Evolutionary conservation across 2,329 filamentous ascomycete species (phyloP).

Genomic region (Passalora sequoiae): DNA sequence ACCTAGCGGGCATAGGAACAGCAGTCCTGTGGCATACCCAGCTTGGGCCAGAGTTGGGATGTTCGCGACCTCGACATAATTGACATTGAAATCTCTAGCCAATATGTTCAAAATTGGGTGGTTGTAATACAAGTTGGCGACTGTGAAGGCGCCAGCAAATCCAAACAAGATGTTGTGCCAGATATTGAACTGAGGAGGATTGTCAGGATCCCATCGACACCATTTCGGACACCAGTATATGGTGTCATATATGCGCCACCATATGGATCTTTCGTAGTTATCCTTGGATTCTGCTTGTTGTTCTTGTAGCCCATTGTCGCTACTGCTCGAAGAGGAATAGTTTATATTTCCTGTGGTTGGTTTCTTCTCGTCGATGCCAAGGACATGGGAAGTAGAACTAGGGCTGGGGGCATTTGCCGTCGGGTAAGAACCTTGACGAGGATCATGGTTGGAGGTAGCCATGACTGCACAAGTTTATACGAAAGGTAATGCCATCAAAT

Average conservation of each 20-base stretch:
- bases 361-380: background rate
- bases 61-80: slow-evolving; percentile 60
- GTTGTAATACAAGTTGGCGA: slow-evolving; percentile 77
- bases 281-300: background rate
- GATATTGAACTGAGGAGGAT: slow-evolving; percentile 64
- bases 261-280: slow-evolving; percentile 20
- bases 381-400: background rate
- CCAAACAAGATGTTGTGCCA: slow-evolving; percentile 66
- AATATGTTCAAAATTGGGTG: slow-evolving; percentile 74
- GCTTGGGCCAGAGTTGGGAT: slow-evolving; percentile 75
- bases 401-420: background rate
- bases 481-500: background rate
- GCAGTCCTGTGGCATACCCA: slow-evolving; percentile 67
- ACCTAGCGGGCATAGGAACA: slow-evolving; percentile 71
- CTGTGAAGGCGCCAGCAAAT: slow-evolving; percentile 62
- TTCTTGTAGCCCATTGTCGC: background rate
- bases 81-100: slow-evolving; percentile 64
- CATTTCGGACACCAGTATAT: slow-evolving; percentile 58
- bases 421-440: background rate
- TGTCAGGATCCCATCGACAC: slow-evolving; percentile 62
- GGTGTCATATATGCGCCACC: slow-evolving; percentile 25
- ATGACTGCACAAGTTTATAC: background rate
- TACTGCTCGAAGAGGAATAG: background rate
- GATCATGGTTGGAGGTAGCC: slow-evolving; percentile 1
- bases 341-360: background rate